Base-by-base conservation (phyloP, 345 rosid genomes). In the Eucalyptus grandis region DNA sequence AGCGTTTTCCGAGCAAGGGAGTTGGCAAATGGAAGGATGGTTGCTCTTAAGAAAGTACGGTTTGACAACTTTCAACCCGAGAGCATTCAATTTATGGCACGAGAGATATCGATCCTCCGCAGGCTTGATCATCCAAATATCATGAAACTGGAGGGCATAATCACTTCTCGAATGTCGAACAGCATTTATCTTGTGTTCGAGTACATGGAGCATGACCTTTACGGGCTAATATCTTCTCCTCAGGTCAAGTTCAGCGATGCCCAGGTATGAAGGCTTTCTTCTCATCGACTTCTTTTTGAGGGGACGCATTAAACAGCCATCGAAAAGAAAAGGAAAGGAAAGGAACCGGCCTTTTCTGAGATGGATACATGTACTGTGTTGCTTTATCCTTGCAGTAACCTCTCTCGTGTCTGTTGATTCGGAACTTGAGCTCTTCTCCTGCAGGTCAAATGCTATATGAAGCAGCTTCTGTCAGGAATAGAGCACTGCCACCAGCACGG, bases 191-290 rank as follows among this genome's bases (percentile, higher is more conserved):
- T 93, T 44, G 94, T 92, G 24, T 93, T 93, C 46, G 94, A 93
- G 80, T 91, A 93, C 87, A 93, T 93, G 95, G 95, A 93, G 86
- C 94, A 92, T 40, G 94, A 92, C 54, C 92, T 93, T 51, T 90
- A 93, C 14, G 94, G 95, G 31, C 90, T 93, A 77, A 89, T 91
- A 87, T 91, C 93, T 40, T 87, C 83, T 43, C 91, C 95, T 49
- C 90, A 90, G 62, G 19, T 92, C 27, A 92, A 88, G 58, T 93
- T 92, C 87, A 90, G 89, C 11, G 93, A 92, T 37, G 86, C 92
- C 14, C 95, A 93, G 92, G 95, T 93, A 51, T 6, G 60, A 37
- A 65, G 72, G 49, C 50, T 43, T 49, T 27, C 31, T 69, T 77
- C 83, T 77, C 24, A 44, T 43, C 27, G 27, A 21, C 83, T 77